Evolutionary conservation across 1,139 yeast species (phyloP).

Genomic region (Geotrichum aggregatum): DNA sequence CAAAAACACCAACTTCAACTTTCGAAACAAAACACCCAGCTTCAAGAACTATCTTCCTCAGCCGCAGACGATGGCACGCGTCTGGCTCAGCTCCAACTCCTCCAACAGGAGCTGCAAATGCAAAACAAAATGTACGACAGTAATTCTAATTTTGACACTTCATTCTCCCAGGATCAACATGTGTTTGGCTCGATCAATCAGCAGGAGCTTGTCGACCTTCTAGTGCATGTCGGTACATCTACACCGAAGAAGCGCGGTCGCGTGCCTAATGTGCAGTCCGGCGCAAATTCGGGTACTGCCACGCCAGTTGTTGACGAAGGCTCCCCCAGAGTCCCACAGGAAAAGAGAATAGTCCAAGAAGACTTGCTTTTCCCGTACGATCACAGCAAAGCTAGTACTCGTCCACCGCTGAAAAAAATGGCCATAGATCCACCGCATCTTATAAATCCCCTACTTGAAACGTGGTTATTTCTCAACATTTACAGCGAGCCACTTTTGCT

Average conservation of each 20-base stretch:
- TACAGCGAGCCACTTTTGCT: slow-evolving; percentile 60
- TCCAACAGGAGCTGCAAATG: slow-evolving; percentile 3
- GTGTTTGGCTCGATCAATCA: slow-evolving; percentile 1
- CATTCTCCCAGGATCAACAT: not conserved
- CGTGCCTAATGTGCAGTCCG: slow-evolving; percentile 5
- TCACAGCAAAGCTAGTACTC: slow-evolving; percentile 15
- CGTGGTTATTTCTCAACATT: slow-evolving; percentile 72
- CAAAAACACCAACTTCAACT: slow-evolving; percentile 11
- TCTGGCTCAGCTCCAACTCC: slow-evolving; percentile 3
- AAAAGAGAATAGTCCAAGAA: slow-evolving; percentile 25
- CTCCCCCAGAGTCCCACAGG: slow-evolving; percentile 8
- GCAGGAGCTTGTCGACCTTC: slow-evolving; percentile 9
- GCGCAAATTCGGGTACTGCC: slow-evolving; percentile 15
- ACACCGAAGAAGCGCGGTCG: slow-evolving; percentile 16
- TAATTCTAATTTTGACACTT: not conserved
- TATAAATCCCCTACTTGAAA: slow-evolving; percentile 45
- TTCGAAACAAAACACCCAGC: slow-evolving; percentile 11
- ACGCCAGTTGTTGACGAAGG: slow-evolving; percentile 16
- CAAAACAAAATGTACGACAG: slow-evolving; percentile 11
- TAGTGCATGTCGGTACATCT: slow-evolving; percentile 4
- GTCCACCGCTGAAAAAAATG: slow-evolving; percentile 17
- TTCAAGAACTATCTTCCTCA: slow-evolving; percentile 10
- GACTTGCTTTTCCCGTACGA: slow-evolving; percentile 27
- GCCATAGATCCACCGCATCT: slow-evolving; percentile 22
- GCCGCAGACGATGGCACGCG: slow-evolving; percentile 8